These are phyloP conservation scores for Linderniella brevidens DNA, from an alignment of 257 asterid genomes.

Conservation along the genomic window DNA sequence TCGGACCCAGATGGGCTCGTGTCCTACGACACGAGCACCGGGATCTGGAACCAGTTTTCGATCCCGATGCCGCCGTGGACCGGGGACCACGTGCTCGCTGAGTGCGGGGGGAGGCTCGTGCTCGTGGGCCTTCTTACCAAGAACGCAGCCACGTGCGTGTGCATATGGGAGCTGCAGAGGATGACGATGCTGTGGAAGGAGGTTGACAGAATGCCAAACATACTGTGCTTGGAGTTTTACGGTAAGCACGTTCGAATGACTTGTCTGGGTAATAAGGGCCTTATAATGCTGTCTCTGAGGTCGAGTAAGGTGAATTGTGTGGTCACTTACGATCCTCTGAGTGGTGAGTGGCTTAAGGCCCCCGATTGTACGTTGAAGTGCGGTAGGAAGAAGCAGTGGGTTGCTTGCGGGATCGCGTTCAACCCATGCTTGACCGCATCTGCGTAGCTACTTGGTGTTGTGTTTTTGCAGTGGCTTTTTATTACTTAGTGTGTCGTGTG, in stretches of 20 bases:
- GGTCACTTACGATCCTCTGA: slow-evolving; percentile 50
- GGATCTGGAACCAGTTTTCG: slow-evolving; percentile 54
- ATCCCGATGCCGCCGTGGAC: slow-evolving; percentile 55
- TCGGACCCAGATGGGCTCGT: slow-evolving; percentile 75
- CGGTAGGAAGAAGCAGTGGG: slow-evolving; percentile 71
- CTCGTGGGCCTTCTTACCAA: slow-evolving; percentile 81
- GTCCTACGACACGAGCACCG: slow-evolving; percentile 45
- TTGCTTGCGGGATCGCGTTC: slow-evolving; percentile 78
- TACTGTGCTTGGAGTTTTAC: slow-evolving; percentile 97
- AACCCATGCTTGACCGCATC: slow-evolving; percentile 72
- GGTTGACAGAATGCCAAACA: slow-evolving; percentile 99
- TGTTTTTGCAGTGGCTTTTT: too few species aligned
- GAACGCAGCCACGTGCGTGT: slow-evolving; percentile 89
- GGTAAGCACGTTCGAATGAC: slow-evolving; percentile 97
- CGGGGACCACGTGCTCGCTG: slow-evolving; percentile 63
- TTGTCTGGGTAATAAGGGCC: slow-evolving; percentile 83
- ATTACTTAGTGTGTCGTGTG: too few species aligned
- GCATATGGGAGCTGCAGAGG: slow-evolving; percentile 98
- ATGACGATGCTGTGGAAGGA: slow-evolving; percentile 99
- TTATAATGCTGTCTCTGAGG: slow-evolving; percentile 76
- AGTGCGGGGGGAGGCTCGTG: slow-evolving; percentile 66
- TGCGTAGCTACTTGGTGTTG: slow-evolving; percentile 20
- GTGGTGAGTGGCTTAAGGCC: slow-evolving; percentile 80
- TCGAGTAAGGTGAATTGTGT: slow-evolving; percentile 78
- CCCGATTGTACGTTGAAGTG: slow-evolving; percentile 69